Evolutionary conservation across 2,329 filamentous ascomycete genomes (phyloP), one percentile per base, ranked within the genome.

Genomic region (Neonectria punicea): DNA sequence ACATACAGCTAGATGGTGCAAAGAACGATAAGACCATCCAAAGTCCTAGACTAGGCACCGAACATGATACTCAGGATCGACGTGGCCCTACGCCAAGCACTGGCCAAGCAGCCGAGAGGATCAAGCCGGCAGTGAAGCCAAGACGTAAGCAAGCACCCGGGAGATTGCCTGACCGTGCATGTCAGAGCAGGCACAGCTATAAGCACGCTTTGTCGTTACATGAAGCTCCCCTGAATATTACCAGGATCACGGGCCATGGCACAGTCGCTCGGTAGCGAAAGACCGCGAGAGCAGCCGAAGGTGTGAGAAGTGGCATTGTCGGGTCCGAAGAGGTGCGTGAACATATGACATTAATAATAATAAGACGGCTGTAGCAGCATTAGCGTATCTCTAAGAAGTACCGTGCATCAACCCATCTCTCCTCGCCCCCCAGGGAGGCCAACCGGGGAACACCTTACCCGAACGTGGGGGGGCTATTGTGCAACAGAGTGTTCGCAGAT

Each of bases 381-480:
- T 36, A 36, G 51, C 18, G 46, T 50, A 34, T 25, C 28, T 39
- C 22, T 5, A 25, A 25, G 22, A 25, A 25, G 22, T 5, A n/a
- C 34, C 22, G 5, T 64, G 50, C 56, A 51, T 61, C 36, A 39
- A 54, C 41, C 50, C 41, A 55, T 64, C 50, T 60, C 56, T 51
- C 9, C 22, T 43, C 32, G 28, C 28, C 18, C 18, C 18, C 25
- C n/a, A 20, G 16, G 25, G 30, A 41, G 55, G 18, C 57, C 57
- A 65, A 61, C 62, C 57, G 61, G 46, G 61, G 51, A 20, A 28
- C 18, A 9, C 8, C n/a, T 32, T 47, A 6, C 13, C 9, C 44
- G 43, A 65, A 53, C 62, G 57, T 65, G 62, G 57, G 49, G 49
- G 56, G 61, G 22, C 22, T n/a, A 44, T 39, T 36, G 39, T 39